Base-by-base conservation (phyloP, 1,284 basidiomycete species). In the Leccinum pachyderme region DNA sequence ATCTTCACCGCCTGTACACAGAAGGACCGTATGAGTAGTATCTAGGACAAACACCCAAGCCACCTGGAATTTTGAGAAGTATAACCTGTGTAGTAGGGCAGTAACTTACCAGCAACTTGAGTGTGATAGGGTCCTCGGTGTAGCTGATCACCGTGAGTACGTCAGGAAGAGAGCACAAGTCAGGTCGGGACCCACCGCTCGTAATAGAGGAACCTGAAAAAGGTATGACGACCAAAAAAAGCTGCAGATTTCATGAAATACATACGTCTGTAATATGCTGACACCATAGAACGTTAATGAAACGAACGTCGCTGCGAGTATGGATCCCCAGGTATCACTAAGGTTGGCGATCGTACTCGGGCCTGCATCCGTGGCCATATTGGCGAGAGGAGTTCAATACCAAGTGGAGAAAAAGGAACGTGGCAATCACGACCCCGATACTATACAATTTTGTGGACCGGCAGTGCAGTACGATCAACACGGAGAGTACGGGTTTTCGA, bases 191-290 rank as follows among this genome's bases (percentile, higher is more conserved):
- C 66, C 31, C 18, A 64, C 62, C 39, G 59, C n/a, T 66, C 66
- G n/a, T 68, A 64, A 53, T 68, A 64, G 35, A 64, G 53, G 35
- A 68, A 68, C 12, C 66, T 64, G 15, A 37, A n/a, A 32, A 12
- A 24, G 32, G 25, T n/a, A 37, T 8, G 39, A 47, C 18, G 18
- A 39, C 45, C 24, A 45, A 52, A 49, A 7, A 43, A 18, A n/a
- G 28, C 7, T n/a, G 22, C 39, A 48, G 37, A 43, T 47, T 31
- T 32, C 33, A 45, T 6, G 4, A n/a, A 28, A 13, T 18, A 57
- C 64, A 22, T 45, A 67, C 64, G 61, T 67, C 47, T 69, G 64
- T 18, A 65, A 41, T 56, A 65, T 59, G 51, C 65, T 65, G 53
- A 69, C 25, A 15, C 64, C 64, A 50, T 65, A 67, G 13, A 67